Base-by-base conservation (phyloP, 495 filamentous ascomycete genomes). In the Neurospora sp. region DNA sequence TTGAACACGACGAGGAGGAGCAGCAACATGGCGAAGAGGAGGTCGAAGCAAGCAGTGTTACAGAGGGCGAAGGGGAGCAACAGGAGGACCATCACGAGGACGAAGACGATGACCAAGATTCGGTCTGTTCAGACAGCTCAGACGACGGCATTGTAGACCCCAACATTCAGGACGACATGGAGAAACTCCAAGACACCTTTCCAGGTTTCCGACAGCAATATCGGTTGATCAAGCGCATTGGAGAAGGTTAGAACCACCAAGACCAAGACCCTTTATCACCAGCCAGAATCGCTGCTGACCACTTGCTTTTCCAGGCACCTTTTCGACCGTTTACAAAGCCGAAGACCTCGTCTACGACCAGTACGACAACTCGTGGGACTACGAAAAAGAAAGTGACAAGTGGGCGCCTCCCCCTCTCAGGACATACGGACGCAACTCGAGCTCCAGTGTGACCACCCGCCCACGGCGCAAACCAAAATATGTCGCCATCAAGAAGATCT, bases 401-500 rank as follows among this genome's bases (percentile, higher is more conserved):
- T 93, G 87, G 89, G 81, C 82, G 72, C 87, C 89, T 41, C 90
- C 90, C 20, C 88, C 89, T 3, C 76, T 88, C 6, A 89, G 89
- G 42, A 80, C 79, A 41, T 75, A 71, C 66, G 46, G 35, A 14
- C 72, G 69, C 77, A 76, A 73, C 44, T 85, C 71, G 66, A 76
- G 73, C 16, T 75, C 40, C 76, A 74, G 72, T 71, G 41, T 40
- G 70, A 73, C 69, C 72, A 75, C 72, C 71, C 71, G 73, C 77
- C 78, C 71, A 12, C 82, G 83, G 38, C 83, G 85, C 35, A 83
- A 80, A 70, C 88, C 91, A 20, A 92, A 90, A 78, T 98, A 90
- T 78, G 96, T 99, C 48, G 96, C 96, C 35, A 91, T 99, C 81
- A 99, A 99, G 83, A 98, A 98, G 82, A 98, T 99, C 75, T 98